Percentiles rank a stretch among this genome's conserved stretches.
Evolutionary conservation across 2,329 filamentous ascomycete genomes (phyloP).

Genomic region (Fusarium pseudocircinatum): DNA sequence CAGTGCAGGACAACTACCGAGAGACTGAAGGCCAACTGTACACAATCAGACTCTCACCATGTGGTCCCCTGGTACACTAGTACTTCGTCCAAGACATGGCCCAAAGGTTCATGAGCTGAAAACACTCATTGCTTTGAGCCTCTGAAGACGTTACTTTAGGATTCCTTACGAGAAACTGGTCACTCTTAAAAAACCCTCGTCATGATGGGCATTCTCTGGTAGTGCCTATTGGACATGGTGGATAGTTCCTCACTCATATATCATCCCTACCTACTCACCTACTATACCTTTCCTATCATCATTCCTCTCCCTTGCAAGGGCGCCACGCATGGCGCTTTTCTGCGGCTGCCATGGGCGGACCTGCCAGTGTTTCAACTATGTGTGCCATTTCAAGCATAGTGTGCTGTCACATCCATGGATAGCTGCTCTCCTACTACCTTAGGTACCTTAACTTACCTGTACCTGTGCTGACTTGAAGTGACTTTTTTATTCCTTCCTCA

Average conservation of each 20-base stretch:
- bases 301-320: slow-evolving; percentile 11
- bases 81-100: slow-evolving; percentile 35
- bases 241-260: slow-evolving; percentile 9
- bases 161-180: neutral
- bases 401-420: slow-evolving; percentile 27
- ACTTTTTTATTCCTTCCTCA: slow-evolving; percentile 11
- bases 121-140: slow-evolving; percentile 1
- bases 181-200: neutral
- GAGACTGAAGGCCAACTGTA: slow-evolving; percentile 1
- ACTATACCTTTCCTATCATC: neutral
- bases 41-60: slow-evolving; percentile 28
- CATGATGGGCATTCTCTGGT: neutral
- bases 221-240: neutral
- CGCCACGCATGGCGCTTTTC: slow-evolving; percentile 28
- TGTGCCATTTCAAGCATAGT: slow-evolving; percentile 35
- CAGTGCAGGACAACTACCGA: slow-evolving; percentile 26
- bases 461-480: neutral
- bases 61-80: slow-evolving; percentile 26
- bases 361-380: slow-evolving; percentile 33
- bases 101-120: slow-evolving; percentile 5
- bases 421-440: neutral
- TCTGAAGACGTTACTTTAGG: neutral
- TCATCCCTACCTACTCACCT: slow-evolving; percentile 3
- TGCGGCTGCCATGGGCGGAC: slow-evolving; percentile 22
- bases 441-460: neutral